These are phyloP conservation scores for Houttuynia cordata DNA, from an alignment of 164 flowering plant species.

Conservation along the genomic window DNA sequence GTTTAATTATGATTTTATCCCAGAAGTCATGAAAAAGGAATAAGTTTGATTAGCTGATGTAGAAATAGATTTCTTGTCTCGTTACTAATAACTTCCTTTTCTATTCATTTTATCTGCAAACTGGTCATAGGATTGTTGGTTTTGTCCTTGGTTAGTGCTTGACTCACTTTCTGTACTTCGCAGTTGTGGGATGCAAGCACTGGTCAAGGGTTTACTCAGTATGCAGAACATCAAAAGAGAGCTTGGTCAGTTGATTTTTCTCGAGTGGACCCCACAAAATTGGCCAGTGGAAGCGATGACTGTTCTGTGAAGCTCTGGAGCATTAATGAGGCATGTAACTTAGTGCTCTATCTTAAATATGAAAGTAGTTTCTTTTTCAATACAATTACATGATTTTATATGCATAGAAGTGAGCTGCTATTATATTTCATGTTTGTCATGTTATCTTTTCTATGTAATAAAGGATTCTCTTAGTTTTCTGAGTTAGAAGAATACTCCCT, in stretches of 20 bases:
- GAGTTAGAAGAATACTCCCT: too few relatives aligned
- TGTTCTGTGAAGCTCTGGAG: slow-evolving; percentile 86
- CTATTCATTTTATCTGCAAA: too few relatives aligned
- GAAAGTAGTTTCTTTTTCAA: neutral
- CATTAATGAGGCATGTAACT: slow-evolving; percentile 63
- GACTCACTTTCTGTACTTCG: slow-evolving; percentile 13
- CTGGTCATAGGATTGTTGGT: neutral
- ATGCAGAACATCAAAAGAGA: slow-evolving; percentile 64
- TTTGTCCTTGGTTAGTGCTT: neutral
- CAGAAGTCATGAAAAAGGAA: too few relatives aligned
- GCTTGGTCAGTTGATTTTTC: slow-evolving; percentile 99
- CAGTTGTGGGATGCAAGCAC: slow-evolving; percentile 94
- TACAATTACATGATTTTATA: neutral
- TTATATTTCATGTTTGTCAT: too few relatives aligned
- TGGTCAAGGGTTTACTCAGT: slow-evolving; percentile 57
- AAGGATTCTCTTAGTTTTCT: too few relatives aligned
- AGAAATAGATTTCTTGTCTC: too few relatives aligned
- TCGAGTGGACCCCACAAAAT: slow-evolving; percentile 61
- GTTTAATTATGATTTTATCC: too few relatives aligned
- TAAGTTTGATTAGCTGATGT: too few relatives aligned
- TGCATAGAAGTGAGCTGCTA: too few relatives aligned
- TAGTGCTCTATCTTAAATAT: neutral
- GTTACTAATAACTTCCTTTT: too few relatives aligned
- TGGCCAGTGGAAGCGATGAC: slow-evolving; percentile 99
- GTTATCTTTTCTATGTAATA: too few relatives aligned